These are phyloP conservation scores for Trichoderma oligosporum DNA, from an alignment of 2,329 filamentous ascomycete genomes.

Conservation along the genomic window DNA sequence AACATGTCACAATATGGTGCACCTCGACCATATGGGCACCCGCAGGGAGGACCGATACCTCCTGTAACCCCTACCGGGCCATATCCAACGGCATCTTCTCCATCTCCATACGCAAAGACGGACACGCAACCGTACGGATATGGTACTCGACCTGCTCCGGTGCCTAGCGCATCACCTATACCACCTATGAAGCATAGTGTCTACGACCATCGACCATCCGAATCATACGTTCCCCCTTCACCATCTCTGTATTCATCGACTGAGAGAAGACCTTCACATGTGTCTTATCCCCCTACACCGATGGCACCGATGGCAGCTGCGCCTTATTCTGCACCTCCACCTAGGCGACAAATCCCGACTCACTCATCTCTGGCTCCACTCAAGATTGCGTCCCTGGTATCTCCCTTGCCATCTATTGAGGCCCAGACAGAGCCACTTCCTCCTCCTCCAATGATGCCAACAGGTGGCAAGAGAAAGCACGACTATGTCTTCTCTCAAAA, in stretches of 20 bases:
- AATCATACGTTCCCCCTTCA: conserved; percentile 39
- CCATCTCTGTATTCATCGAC: conserved; percentile 32
- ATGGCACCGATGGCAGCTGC: too few relatives aligned
- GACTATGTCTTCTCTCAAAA: conserved; percentile 35
- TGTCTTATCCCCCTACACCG: conserved; percentile 25
- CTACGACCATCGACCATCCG: conserved; percentile 39
- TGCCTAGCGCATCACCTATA: conserved; percentile 31
- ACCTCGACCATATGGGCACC: conserved; percentile 36
- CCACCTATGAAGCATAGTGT: conserved; percentile 32
- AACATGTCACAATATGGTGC: conserved; percentile 33
- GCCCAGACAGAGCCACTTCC: conserved; percentile 32
- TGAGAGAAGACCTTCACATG: conserved; percentile 32
- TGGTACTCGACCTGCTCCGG: conserved; percentile 29
- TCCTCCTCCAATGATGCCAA: conserved; percentile 26
- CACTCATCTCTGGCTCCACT: conserved; percentile 35
- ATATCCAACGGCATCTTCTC: conserved; percentile 35
- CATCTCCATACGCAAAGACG: conserved; percentile 37
- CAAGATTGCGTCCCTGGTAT: conserved; percentile 36
- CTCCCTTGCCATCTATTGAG: conserved; percentile 36
- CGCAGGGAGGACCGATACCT: conserved; percentile 31
- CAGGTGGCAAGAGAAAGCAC: conserved; percentile 38
- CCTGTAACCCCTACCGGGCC: conserved; percentile 35
- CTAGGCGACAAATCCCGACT: conserved; percentile 2
- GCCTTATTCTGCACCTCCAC: conserved; percentile 28
- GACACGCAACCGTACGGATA: conserved; percentile 41